Evolutionary conservation across 2,329 filamentous ascomycete species (phyloP).

Genomic region (Aspergillus sp.): DNA sequence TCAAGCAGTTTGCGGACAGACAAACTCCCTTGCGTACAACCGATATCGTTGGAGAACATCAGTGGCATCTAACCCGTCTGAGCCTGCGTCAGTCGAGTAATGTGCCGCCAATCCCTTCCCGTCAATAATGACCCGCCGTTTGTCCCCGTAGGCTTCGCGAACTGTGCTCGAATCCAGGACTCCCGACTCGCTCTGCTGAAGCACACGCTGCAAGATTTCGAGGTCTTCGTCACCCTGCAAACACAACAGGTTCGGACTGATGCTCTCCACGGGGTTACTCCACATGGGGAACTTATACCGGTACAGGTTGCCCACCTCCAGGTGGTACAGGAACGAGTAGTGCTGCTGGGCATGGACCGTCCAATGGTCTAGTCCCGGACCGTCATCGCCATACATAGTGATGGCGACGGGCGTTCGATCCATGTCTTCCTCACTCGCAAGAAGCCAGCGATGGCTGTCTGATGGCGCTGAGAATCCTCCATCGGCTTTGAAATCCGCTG

Average conservation of each 20-base stretch:
- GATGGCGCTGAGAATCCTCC: slow-evolving; percentile 29
- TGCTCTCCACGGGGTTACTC: slow-evolving; percentile 50
- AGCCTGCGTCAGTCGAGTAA: slow-evolving; percentile 48
- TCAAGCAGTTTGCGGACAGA: slow-evolving; percentile 38
- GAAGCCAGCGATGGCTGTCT: slow-evolving; percentile 52
- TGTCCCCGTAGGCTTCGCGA: neutral
- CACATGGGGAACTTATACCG: slow-evolving; percentile 49
- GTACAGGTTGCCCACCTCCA: slow-evolving; percentile 47
- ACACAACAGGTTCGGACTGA: slow-evolving; percentile 56
- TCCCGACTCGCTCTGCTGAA: slow-evolving; percentile 44
- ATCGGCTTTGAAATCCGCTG: slow-evolving; percentile 27
- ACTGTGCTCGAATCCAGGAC: slow-evolving; percentile 37
- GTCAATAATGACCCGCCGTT: slow-evolving; percentile 48
- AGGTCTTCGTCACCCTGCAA: slow-evolving; percentile 53
- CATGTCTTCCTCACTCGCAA: slow-evolving; percentile 35
- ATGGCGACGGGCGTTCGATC: slow-evolving; percentile 49
- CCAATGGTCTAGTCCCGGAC: slow-evolving; percentile 50
- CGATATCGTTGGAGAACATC: slow-evolving; percentile 56
- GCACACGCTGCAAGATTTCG: slow-evolving; percentile 41
- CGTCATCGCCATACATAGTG: slow-evolving; percentile 48
- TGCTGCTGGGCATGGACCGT: slow-evolving; percentile 48
- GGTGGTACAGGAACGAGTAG: slow-evolving; percentile 49
- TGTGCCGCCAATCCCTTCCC: slow-evolving; percentile 55
- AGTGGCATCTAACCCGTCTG: slow-evolving; percentile 48
- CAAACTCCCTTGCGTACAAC: slow-evolving; percentile 52